Conservation (phyloP, 768 basidiomycete species). For the Clitopilus hobsonii region DNA sequence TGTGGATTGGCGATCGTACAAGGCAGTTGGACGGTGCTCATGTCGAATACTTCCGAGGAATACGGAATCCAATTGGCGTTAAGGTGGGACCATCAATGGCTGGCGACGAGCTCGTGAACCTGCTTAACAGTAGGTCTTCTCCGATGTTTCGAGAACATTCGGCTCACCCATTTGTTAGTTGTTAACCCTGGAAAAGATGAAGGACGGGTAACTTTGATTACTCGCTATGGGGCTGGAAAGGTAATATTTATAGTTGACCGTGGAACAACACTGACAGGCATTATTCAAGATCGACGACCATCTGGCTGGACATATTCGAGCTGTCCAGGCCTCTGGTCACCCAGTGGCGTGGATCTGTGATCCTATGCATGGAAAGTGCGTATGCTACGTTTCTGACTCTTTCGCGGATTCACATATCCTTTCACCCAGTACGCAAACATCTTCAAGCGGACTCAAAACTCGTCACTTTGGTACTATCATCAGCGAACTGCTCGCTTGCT, state of each 20-base stretch:
- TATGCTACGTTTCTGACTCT: slow-evolving; percentile 5
- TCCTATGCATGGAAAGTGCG: slow-evolving; percentile 98
- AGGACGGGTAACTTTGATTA: slow-evolving; percentile 87
- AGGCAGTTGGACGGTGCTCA: slow-evolving; percentile 90
- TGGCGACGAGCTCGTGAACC: slow-evolving; percentile 64
- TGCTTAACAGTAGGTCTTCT: slow-evolving; percentile 65
- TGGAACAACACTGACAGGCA: neutral
- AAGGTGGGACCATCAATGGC: slow-evolving; percentile 93
- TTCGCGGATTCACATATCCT: neutral
- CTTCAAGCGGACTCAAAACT: slow-evolving; percentile 80
- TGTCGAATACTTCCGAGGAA: slow-evolving; percentile 91
- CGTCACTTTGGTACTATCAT: slow-evolving; percentile 88
- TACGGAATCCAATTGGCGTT: slow-evolving; percentile 91
- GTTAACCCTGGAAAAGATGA: slow-evolving; percentile 81
- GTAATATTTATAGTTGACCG: slow-evolving; percentile 29
- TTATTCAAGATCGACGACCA: slow-evolving; percentile 60
- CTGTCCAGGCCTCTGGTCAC: slow-evolving; percentile 76
- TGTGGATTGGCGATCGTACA: slow-evolving; percentile 98
- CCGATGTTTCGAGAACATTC: neutral
- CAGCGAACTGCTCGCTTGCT: slow-evolving; percentile 75
- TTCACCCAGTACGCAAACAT: slow-evolving; percentile 69
- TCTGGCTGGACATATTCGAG: slow-evolving; percentile 76
- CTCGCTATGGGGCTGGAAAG: slow-evolving; percentile 88
- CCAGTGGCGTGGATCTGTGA: slow-evolving; percentile 95
- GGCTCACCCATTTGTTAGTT: slow-evolving; percentile 38